These are phyloP conservation scores for Bipolaris gigantea DNA, from an alignment of 2,329 filamentous ascomycete genomes.

Conservation along the genomic window DNA sequence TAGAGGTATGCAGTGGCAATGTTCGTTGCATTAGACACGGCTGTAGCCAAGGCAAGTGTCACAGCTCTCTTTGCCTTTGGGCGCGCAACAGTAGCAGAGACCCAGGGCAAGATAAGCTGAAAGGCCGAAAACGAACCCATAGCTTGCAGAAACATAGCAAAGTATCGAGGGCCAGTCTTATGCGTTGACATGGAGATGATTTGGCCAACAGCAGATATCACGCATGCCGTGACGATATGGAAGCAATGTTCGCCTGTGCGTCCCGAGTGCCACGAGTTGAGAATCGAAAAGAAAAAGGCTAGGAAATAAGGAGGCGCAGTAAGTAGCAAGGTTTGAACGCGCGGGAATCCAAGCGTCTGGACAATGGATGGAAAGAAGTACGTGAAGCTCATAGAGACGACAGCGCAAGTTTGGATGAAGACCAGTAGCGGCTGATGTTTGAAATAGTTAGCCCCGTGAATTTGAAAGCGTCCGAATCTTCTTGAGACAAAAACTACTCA, in stretches of 20 bases:
- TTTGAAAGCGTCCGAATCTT: background rate
- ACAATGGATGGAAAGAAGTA: slow-evolving; percentile 68
- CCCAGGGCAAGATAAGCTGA: slow-evolving; percentile 40
- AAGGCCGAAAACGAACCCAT: slow-evolving; percentile 30
- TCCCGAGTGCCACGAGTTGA: slow-evolving; percentile 59
- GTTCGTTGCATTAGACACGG: slow-evolving; percentile 40
- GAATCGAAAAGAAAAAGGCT: slow-evolving; percentile 59
- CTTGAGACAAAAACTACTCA: background rate
- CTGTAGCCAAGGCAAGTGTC: slow-evolving; percentile 37
- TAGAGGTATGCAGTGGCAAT: slow-evolving; percentile 38
- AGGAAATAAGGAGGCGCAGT: slow-evolving; percentile 62
- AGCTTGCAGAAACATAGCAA: slow-evolving; percentile 60
- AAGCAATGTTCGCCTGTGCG: slow-evolving; percentile 58
- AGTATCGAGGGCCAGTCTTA: slow-evolving; percentile 57
- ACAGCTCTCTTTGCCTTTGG: slow-evolving; percentile 41
- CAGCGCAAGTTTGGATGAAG: slow-evolving; percentile 57
- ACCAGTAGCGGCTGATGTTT: slow-evolving; percentile 28
- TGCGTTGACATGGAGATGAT: slow-evolving; percentile 53
- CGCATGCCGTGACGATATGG: slow-evolving; percentile 33
- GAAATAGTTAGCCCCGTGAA: no score
- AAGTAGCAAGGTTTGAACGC: slow-evolving; percentile 57
- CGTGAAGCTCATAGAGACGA: slow-evolving; percentile 54
- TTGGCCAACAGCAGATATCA: slow-evolving; percentile 19
- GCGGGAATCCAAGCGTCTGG: slow-evolving; percentile 59
- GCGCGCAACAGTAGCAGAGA: slow-evolving; percentile 37